Base-by-base conservation (phyloP, 2,329 filamentous ascomycete genomes). In the Microascus cirrosus region DNA sequence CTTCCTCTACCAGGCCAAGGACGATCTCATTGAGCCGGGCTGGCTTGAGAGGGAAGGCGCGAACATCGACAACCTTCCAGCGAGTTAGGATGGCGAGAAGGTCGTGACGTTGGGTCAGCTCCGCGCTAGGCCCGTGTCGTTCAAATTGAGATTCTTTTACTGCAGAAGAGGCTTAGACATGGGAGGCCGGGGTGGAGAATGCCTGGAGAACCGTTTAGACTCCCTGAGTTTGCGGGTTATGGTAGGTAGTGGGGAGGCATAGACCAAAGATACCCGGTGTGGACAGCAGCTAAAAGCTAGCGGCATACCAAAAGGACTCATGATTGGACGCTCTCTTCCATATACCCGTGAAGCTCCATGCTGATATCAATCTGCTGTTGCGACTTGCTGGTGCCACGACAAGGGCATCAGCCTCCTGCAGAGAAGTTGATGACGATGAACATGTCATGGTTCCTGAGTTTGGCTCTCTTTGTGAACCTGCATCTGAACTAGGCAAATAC, bases 1-100 rank as follows among this genome's bases (percentile, higher is more conserved):
- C 69, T 85, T 89, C 66, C 79, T 99, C 54, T 93, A 92, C 69
- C 78, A 80, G 20, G 85, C 87, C 54, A 83, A 85, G 55, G 85
- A 93, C 58, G 79, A 82, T 61, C 74, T 99, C 59, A 83, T 96
- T 65, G 84, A 87, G 63, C 77, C 83, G 56, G 83, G 87, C 60
- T 93, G 90, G 84, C 78, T 93, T 57, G 78, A 81, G 58, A 83
- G 85, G 60, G 87, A 87, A 59, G 80, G 82, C 65, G 89, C 85
- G 42, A 85, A 85, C 63, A 78, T 89, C 70, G 82, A 82, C 51
- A 86, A 84, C 63, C 79, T 96, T 58, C 90, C 90, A 1, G 67
- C 69, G 55, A 58, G 57, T 24, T 59, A 59, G 54, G 25, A 18
- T 4, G 11, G 13, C 20, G n/a, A 20, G 10, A 22, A 45, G 39